These are phyloP conservation scores for Xylaria sp. DNA, from an alignment of 2,329 filamentous ascomycete species.

Conservation along the genomic window DNA sequence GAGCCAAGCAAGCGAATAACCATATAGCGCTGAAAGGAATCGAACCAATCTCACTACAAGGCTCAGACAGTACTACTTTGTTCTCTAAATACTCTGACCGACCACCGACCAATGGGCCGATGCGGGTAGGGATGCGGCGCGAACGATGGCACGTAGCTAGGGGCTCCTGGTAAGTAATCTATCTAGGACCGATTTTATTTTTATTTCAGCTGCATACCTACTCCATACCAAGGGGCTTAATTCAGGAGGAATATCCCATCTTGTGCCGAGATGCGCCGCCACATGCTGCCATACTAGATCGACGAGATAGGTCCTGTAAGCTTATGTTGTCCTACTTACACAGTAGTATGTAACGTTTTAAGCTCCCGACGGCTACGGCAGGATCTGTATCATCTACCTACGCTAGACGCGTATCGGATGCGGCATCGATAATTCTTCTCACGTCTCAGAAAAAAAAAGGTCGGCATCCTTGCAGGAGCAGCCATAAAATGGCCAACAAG, in stretches of 20 bases:
- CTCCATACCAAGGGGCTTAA: too few relatives aligned
- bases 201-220: not conserved
- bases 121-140: constrained; percentile 1
- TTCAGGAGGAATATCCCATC: not conserved
- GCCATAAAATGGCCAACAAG: not conserved
- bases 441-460: not conserved
- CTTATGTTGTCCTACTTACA: too few relatives aligned
- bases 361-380: not conserved
- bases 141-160: not conserved
- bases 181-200: not conserved
- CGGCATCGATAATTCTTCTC: not conserved
- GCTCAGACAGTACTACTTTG: too few relatives aligned
- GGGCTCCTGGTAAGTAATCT: not conserved
- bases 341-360: not conserved
- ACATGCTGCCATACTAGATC: not conserved
- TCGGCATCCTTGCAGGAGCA: not conserved
- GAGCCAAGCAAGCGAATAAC: too few relatives aligned
- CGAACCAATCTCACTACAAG: too few relatives aligned
- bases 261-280: not conserved
- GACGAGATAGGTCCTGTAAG: too few relatives aligned
- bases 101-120: not conserved
- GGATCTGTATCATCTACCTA: not conserved
- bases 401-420: not conserved
- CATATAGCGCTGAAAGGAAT: too few relatives aligned
- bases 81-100: too few relatives aligned